Percentiles rank a stretch among this genome's conserved stretches.
Evolutionary conservation across 2,329 filamentous ascomycete species (phyloP).

Genomic region (Scopulariopsis brevicaulis): DNA sequence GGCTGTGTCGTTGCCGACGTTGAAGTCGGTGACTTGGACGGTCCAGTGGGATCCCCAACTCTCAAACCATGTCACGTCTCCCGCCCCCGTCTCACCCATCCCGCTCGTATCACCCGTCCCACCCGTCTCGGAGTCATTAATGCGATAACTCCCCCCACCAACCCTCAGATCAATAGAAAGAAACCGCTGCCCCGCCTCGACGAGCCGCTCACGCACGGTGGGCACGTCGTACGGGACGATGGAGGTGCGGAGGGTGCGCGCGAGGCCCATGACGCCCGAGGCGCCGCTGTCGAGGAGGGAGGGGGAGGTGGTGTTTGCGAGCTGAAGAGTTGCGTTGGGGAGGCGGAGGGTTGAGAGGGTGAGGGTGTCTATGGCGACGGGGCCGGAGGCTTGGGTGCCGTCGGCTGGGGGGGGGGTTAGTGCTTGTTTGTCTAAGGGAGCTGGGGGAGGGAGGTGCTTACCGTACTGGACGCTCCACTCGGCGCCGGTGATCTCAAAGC

Average conservation of each 20-base stretch:
- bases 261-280: conserved; percentile 41
- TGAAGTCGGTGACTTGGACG: conserved; percentile 44
- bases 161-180: conserved; percentile 39
- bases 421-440: not conserved
- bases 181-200: conserved; percentile 18
- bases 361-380: conserved; percentile 38
- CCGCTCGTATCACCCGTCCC: too few species aligned
- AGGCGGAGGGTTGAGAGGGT: conserved; percentile 30
- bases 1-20: conserved; percentile 25
- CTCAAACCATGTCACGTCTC: conserved; percentile 30
- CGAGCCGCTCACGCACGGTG: conserved; percentile 19
- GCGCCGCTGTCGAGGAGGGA: conserved; percentile 26
- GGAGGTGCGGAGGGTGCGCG: conserved; percentile 31
- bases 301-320: conserved; percentile 28
- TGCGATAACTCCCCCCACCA: conserved; percentile 34
- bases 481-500: conserved; percentile 25
- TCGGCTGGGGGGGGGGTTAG: conserved; percentile 20
- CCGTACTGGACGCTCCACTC: conserved; percentile 38
- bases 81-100: too few species aligned
- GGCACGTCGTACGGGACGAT: conserved; percentile 28
- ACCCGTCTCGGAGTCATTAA: conserved; percentile 28
- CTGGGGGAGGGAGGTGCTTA: conserved; percentile 19
- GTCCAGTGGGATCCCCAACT: conserved; percentile 32
- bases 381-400: conserved; percentile 29
- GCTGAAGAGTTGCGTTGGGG: conserved; percentile 34